phyloP scores from a whole-genome alignment of 73 alveolate species.

The Symbiodinium pilosum region DNA sequence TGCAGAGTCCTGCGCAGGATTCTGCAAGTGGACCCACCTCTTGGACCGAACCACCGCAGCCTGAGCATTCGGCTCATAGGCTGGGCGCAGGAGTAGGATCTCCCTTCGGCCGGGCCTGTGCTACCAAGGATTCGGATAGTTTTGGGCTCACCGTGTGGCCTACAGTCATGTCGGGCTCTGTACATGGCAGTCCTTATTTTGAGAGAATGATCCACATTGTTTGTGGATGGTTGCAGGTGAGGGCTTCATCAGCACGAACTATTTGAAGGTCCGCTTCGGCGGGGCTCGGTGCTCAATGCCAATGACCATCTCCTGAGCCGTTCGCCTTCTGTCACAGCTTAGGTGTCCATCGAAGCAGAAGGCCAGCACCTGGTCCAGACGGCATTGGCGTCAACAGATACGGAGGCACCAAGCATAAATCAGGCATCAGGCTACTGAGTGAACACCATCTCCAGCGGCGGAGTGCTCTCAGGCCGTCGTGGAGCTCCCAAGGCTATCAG shows the following conservation, averaged over 20 bases:
- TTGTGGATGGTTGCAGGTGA: neutral
- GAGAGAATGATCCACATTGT: neutral
- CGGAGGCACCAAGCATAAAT: constrained; percentile 35
- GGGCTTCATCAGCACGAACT: constrained; percentile 83
- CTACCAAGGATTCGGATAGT: no score
- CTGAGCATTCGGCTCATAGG: constrained; percentile 89
- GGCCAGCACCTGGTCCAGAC: constrained; percentile 86
- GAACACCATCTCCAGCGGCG: no score
- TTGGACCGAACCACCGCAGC: constrained; percentile 68
- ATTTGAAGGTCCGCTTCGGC: constrained; percentile 73
- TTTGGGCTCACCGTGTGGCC: no score
- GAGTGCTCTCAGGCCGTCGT: constrained; percentile 18
- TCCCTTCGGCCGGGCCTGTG: no score
- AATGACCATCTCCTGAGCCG: no score
- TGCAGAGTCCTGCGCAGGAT: neutral
- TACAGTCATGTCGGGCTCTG: no score
- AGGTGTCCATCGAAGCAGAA: constrained; percentile 64
- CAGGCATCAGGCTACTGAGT: no score
- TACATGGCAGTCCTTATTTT: neutral
- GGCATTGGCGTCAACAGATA: constrained; percentile 72
- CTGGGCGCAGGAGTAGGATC: neutral
- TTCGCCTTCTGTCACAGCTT: neutral
- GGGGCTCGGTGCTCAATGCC: constrained; percentile 13
- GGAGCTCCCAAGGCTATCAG: constrained; percentile 49
- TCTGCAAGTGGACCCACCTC: constrained; percentile 61